These are phyloP conservation scores for Solanum peruvianum DNA, from an alignment of 257 asterid genomes.

Conservation along the genomic window DNA sequence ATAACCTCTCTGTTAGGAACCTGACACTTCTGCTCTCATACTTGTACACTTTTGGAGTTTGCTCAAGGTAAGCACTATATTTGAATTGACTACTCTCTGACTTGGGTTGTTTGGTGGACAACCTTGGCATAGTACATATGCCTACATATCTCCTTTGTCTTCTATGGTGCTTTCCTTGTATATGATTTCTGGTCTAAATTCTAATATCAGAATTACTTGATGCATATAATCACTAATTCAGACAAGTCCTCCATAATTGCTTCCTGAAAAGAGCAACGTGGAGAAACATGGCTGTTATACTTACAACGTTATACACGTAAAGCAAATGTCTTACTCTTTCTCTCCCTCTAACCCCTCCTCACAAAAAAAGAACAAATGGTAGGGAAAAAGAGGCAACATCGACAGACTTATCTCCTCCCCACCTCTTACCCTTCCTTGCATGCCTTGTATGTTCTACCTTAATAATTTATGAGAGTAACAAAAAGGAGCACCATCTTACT, in stretches of 20 bases:
- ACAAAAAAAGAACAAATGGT: not conserved
- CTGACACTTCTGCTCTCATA: conserved; percentile 73
- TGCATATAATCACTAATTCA: not conserved
- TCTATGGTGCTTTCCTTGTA: not conserved
- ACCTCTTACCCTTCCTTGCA: not conserved
- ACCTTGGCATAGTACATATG: not conserved
- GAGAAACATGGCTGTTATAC: not conserved
- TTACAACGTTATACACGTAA: not conserved
- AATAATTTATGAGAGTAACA: not conserved
- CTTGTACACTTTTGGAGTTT: conserved; percentile 72
- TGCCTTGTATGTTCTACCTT: not conserved
- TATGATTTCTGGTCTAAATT: not conserved
- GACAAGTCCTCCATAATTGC: not conserved
- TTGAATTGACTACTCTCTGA: not conserved
- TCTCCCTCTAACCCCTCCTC: not conserved
- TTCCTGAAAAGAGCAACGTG: not conserved
- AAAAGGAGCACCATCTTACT: not conserved
- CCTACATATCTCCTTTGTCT: not conserved
- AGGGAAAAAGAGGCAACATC: not conserved
- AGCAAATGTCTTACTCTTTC: not conserved
- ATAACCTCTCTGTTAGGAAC: conserved; percentile 73
- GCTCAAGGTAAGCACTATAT: conserved; percentile 54
- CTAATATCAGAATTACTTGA: not conserved
- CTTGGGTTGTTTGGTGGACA: not conserved
- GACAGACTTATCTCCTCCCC: not conserved